Percentiles rank a stretch among this genome's conserved stretches.
Evolutionary conservation across 2,329 filamentous ascomycete species (phyloP).

Genomic region (Akanthomyces uredinophilus): DNA sequence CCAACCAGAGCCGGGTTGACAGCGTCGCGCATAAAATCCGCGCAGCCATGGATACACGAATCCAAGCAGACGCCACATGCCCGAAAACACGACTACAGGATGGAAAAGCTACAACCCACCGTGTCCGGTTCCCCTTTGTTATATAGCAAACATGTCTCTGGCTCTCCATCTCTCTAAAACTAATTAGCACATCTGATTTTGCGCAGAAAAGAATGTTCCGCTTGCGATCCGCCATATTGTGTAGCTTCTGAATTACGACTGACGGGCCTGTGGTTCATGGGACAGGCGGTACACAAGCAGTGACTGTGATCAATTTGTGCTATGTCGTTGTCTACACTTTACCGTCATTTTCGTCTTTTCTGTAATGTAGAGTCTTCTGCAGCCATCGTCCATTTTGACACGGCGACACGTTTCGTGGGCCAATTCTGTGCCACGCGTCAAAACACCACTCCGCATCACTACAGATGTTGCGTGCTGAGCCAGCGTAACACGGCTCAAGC

Average conservation of each 20-base stretch:
- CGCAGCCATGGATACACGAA: not conserved
- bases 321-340: too few species aligned
- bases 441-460: too few species aligned
- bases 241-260: not conserved
- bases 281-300: too few species aligned
- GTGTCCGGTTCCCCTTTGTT: conserved; percentile 20
- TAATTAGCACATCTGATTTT: conserved; percentile 17
- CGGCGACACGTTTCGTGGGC: too few species aligned
- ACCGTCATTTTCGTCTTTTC: too few species aligned
- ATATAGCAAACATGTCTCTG: not conserved
- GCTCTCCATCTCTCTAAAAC: conserved; percentile 13
- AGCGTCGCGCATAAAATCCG: not conserved
- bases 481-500: too few species aligned
- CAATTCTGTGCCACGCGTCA: too few species aligned
- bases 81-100: not conserved
- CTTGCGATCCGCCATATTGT: not conserved
- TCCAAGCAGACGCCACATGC: not conserved
- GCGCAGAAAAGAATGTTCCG: not conserved
- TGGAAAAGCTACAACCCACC: conserved; percentile 18
- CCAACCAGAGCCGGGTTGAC: not conserved
- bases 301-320: too few species aligned
- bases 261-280: too few species aligned
- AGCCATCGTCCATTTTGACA: too few species aligned
- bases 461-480: too few species aligned
- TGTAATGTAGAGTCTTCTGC: too few species aligned